phyloP scores from a whole-genome alignment of 768 basidiomycete species.

The Psilocybe tampanensis region DNA sequence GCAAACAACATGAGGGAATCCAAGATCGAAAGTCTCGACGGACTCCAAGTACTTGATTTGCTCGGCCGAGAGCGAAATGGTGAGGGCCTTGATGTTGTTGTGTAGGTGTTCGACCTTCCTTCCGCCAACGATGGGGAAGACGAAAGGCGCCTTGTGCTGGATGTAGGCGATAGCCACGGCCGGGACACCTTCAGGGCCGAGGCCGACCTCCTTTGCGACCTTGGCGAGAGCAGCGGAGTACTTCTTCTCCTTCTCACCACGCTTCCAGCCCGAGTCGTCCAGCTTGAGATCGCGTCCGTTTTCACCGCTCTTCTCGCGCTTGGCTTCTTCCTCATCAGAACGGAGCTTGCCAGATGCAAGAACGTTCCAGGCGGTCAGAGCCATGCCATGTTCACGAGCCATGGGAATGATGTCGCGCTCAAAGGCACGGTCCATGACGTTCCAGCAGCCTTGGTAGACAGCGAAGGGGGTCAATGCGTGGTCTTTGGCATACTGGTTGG shows the following conservation, averaged over 20 bases:
- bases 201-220: constrained; percentile 51
- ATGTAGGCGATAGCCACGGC: constrained; percentile 56
- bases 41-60: constrained; percentile 50
- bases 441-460: constrained; percentile 55
- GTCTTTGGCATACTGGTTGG: constrained; percentile 51
- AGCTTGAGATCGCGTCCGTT: constrained; percentile 34
- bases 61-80: constrained; percentile 43
- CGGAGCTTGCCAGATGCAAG: constrained; percentile 47
- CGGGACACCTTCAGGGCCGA: neutral
- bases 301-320: constrained; percentile 30
- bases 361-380: constrained; percentile 36
- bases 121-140: constrained; percentile 55
- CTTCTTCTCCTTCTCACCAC: constrained; percentile 44
- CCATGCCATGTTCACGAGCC: constrained; percentile 28
- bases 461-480: constrained; percentile 54
- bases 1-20: constrained; percentile 39
- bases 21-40: constrained; percentile 43
- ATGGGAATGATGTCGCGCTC: constrained; percentile 58
- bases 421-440: constrained; percentile 45
- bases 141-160: constrained; percentile 53
- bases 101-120: constrained; percentile 54
- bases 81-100: constrained; percentile 52
- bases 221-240: constrained; percentile 49
- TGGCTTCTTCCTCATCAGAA: constrained; percentile 49
- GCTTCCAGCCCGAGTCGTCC: constrained; percentile 40